Conservation (phyloP, 805 yeast species). For the Candida andamanensis region DNA sequence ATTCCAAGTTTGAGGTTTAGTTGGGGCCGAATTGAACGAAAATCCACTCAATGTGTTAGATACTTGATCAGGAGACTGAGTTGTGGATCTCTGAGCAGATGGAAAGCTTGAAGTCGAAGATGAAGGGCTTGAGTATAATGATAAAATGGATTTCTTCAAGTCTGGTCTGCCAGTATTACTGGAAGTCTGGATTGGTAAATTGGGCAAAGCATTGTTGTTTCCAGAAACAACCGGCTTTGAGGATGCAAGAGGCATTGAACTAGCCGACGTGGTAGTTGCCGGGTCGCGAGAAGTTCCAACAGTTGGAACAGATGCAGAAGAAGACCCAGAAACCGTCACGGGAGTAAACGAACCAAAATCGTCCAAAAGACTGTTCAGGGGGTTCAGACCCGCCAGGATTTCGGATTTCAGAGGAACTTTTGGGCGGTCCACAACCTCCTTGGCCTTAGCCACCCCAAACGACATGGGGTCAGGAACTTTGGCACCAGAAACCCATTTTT, state of each 20-base stretch:
- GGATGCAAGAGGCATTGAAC: background rate
- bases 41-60: conserved; percentile 22
- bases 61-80: conserved; percentile 11
- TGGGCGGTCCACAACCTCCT: background rate
- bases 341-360: conserved; percentile 40
- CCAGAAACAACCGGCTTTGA: background rate
- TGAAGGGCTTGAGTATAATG: conserved; percentile 65
- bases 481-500: conserved; percentile 71
- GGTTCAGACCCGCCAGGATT: too few relatives aligned
- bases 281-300: conserved; percentile 7
- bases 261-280: conserved; percentile 2
- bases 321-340: conserved; percentile 11
- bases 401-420: background rate
- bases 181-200: conserved; percentile 8
- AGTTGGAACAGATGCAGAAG: conserved; percentile 25
- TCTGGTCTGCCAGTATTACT: conserved; percentile 59
- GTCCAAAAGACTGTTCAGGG: conserved; percentile 25
- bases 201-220: conserved; percentile 8
- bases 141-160: conserved; percentile 84
- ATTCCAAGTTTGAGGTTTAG: conserved; percentile 16
- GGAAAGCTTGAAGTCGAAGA: conserved; percentile 42
- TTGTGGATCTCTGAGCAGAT: conserved; percentile 9
- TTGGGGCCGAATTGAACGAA: conserved; percentile 10
- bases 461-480: conserved; percentile 55
- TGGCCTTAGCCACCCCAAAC: background rate